These are phyloP conservation scores for Dipodascopsis uninucleata DNA, from an alignment of 805 yeast genomes.

Conservation along the genomic window DNA sequence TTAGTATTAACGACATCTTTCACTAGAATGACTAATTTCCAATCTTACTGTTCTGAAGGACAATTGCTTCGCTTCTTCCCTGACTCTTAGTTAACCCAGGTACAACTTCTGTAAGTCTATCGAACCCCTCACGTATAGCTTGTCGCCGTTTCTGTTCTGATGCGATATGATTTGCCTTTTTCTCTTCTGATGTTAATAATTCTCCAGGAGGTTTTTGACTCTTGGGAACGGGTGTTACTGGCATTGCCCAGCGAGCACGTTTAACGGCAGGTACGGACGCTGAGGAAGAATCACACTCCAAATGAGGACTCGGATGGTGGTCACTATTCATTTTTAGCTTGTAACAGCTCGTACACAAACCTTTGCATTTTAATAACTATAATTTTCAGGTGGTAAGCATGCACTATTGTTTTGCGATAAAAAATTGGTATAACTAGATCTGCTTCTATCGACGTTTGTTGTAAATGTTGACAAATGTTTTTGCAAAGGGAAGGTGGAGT, in stretches of 20 bases:
- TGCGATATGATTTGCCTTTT: constrained; percentile 65
- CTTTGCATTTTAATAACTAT: no score
- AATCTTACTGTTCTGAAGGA: constrained; percentile 51
- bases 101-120: constrained; percentile 65
- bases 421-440: no score
- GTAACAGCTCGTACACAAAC: no score
- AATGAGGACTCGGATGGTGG: no score
- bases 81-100: constrained; percentile 70
- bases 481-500: no score
- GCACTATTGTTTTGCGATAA: no score
- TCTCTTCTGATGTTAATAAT: constrained; percentile 34
- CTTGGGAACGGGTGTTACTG: constrained; percentile 25
- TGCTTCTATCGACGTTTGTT: no score
- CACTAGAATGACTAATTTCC: neutral
- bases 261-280: no score
- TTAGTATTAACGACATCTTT: neutral
- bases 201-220: constrained; percentile 29
- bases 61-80: constrained; percentile 73
- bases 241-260: constrained; percentile 5
- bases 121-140: constrained; percentile 79
- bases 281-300: no score
- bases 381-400: no score
- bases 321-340: no score
- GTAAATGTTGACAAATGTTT: no score
- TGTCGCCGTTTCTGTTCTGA: constrained; percentile 85